Base-by-base conservation (phyloP, 139 green algal species). In the Chlorella sorokiniana region DNA sequence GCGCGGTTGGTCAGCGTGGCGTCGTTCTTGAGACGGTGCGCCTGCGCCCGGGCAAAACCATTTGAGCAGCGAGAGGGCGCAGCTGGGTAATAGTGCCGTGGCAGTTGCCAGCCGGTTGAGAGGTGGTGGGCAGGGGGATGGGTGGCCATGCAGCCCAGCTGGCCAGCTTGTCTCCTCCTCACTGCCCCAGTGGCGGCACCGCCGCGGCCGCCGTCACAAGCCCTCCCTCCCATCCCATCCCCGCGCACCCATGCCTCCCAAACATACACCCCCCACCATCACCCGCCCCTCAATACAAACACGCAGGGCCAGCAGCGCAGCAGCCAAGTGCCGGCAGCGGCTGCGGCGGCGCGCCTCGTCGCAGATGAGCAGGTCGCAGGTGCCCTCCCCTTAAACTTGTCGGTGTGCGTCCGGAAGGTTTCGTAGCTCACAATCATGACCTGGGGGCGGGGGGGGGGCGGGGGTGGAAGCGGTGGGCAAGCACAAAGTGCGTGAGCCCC, bases 11-110 rank as follows among this genome's bases (percentile, higher is more conserved):
- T 98, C 6, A 98, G 89, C 22, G 94, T 98, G 33, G 92, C 87
- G 81, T 97, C 94, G 81, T 99, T 99, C 89, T 99, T 99, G 31
- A 99, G 91, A 1, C 97, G 89, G 86, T 99, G 97, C 31, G 70
- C 70, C 70, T 77, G 64, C 64, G 16, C 22, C 37, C 35, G 33
- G 63, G 37, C 4, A 14, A 33, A 22, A 27, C 18, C 16, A 8
- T 63, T 16, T 63, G 8, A 5, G 22, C 16, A 63, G 18, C 9
- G 18, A 27, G 18, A 63, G 54, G 54, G 16, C 22, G 54, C 54
- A 8, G 54, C 18, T 61, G 52, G 52, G 52, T 20, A 10, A 61
- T 4, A 2, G 27, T 20, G 52, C 9, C 3, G 52, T n/a, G 52
- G 27, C n/a, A n/a, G n/a, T n/a, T n/a, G 52, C 22, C 52, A 61